phyloP scores from a whole-genome alignment of 257 asterid genomes.

The Voacanga thouarsii region DNA sequence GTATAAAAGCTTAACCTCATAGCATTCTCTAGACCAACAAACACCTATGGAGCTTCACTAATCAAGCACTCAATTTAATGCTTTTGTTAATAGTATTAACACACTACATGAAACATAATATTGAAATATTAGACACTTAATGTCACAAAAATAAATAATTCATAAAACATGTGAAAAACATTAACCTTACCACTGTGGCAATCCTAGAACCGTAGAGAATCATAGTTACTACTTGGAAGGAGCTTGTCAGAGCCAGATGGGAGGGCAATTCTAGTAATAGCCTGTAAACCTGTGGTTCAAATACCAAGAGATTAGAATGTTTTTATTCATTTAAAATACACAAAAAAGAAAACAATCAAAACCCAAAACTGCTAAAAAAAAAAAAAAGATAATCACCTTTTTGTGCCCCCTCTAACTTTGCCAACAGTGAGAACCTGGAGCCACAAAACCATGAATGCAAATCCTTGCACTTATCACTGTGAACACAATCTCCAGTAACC shows the following conservation, averaged over 20 bases:
- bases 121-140: no score
- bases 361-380: no score
- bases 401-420: slow-evolving; percentile 51
- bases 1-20: slow-evolving; percentile 39
- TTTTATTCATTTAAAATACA: no score
- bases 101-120: no score
- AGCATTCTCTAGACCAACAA: slow-evolving; percentile 44
- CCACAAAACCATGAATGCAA: slow-evolving; percentile 47
- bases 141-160: no score
- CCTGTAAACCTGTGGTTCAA: slow-evolving; percentile 17
- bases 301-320: not conserved
- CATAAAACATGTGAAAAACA: no score
- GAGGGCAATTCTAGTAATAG: slow-evolving; percentile 45
- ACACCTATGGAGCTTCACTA: slow-evolving; percentile 57
- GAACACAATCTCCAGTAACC: slow-evolving; percentile 41
- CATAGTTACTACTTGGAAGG: slow-evolving; percentile 39
- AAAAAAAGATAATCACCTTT: slow-evolving; percentile 32
- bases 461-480: slow-evolving; percentile 44
- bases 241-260: slow-evolving; percentile 46
- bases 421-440: slow-evolving; percentile 44
- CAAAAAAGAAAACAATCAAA: no score
- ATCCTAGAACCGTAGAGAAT: slow-evolving; percentile 40
- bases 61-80: slow-evolving; percentile 43
- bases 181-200: slow-evolving; percentile 53
- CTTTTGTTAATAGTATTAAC: slow-evolving; percentile 14